phyloP scores from a whole-genome alignment of 192 early-diverging fungal genomes.

The Coemansia sp. region DNA sequence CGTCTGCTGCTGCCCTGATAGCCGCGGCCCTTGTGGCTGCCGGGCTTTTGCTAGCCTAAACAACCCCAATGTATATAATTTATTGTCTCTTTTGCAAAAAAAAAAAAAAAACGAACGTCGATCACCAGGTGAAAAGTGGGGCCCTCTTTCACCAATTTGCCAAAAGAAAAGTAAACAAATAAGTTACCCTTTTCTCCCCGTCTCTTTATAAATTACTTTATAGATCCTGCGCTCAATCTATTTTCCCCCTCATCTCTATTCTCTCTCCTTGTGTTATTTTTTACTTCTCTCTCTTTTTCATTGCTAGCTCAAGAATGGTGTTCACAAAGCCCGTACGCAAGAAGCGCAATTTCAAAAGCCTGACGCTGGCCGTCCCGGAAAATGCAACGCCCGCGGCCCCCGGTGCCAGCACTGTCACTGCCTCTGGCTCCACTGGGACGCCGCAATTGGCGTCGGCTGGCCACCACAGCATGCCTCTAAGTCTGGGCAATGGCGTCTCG shows the following conservation, averaged over 20 bases:
- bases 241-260: not conserved
- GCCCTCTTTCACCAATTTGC: too few species aligned
- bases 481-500: not conserved
- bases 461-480: slow-evolving; percentile 19
- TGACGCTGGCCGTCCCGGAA: slow-evolving; percentile 37
- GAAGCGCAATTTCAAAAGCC: slow-evolving; percentile 55
- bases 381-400: slow-evolving; percentile 12
- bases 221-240: slow-evolving; percentile 2
- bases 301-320: slow-evolving; percentile 18
- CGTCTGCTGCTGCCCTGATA: not conserved
- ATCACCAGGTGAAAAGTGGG: too few species aligned
- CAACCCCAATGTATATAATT: too few species aligned
- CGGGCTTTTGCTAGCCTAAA: not conserved
- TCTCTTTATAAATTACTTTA: not conserved
- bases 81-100: not conserved
- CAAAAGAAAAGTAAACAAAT: slow-evolving; percentile 1
- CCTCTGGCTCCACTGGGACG: not conserved
- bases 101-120: not conserved
- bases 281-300: not conserved
- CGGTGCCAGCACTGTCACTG: slow-evolving; percentile 11
- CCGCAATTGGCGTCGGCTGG: slow-evolving; percentile 6
- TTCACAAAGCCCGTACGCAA: slow-evolving; percentile 47
- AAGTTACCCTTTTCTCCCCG: not conserved
- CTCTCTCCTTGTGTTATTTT: not conserved
- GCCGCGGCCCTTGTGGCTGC: not conserved